These are phyloP conservation scores for Uronychia binucleata DNA, from an alignment of 73 alveolate genomes.

Conservation along the genomic window DNA sequence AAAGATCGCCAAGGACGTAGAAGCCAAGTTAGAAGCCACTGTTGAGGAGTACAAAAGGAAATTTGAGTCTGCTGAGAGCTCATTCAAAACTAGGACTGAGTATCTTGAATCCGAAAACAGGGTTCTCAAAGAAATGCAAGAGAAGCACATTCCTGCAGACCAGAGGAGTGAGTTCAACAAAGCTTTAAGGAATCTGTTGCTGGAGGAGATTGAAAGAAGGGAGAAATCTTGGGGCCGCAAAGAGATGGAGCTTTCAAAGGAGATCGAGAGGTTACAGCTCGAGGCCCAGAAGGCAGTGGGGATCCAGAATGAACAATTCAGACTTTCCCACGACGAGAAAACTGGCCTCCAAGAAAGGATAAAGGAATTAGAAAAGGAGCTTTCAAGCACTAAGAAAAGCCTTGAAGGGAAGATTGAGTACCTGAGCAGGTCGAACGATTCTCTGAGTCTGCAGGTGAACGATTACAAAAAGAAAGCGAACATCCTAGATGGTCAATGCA, in stretches of 20 bases:
- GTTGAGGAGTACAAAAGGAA: slow-evolving; percentile 11
- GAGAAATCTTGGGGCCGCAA: slow-evolving; percentile 1
- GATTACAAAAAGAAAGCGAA: slow-evolving; percentile 3
- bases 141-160: slow-evolving; percentile 4
- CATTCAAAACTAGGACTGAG: neutral
- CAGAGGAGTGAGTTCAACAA: slow-evolving; percentile 19
- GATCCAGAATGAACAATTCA: neutral
- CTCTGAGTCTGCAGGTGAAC: neutral
- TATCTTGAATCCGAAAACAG: slow-evolving; percentile 11
- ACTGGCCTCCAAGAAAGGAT: neutral
- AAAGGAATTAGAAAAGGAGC: neutral
- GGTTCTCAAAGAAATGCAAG: slow-evolving; percentile 18
- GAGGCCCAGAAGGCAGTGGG: neutral
- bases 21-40: neutral
- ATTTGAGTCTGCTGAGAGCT: neutral
- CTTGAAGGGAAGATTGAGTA: slow-evolving; percentile 2
- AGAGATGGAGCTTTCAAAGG: slow-evolving; percentile 14
- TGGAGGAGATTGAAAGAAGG: slow-evolving; percentile 29
- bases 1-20: neutral
- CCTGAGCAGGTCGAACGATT: neutral
- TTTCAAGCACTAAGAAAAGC: neutral
- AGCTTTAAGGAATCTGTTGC: slow-evolving; percentile 12
- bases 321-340: neutral
- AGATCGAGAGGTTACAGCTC: neutral
- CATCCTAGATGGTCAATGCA: neutral